A percentile compares a stretch with the other conserved stretches of the same genome.
These are phyloP conservation scores for Kwoniella bestiolae DNA, from an alignment of 768 basidiomycete species.

Conservation along the genomic window DNA sequence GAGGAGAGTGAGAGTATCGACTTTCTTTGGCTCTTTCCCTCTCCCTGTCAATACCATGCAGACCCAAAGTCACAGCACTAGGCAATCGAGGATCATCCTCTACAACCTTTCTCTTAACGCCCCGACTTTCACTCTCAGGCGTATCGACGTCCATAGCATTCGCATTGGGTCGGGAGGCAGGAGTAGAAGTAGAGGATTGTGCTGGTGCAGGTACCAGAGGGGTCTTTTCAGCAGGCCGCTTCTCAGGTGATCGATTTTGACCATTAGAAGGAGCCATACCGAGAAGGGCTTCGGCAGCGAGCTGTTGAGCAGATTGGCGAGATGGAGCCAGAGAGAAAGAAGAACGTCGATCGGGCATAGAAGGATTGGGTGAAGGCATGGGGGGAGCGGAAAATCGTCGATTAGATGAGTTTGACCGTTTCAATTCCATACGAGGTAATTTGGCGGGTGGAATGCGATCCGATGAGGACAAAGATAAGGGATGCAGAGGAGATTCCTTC, in stretches of 20 bases:
- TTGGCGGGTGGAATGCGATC: neutral
- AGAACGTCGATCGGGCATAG: neutral
- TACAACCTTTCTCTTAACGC: slow-evolving; percentile 48
- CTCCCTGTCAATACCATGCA: slow-evolving; percentile 28
- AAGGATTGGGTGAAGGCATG: slow-evolving; percentile 3
- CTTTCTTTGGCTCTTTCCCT: slow-evolving; percentile 33
- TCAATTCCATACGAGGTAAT: slow-evolving; percentile 2
- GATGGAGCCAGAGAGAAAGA: neutral
- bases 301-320: slow-evolving; percentile 51
- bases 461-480: neutral
- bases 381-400: slow-evolving; percentile 29
- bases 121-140: slow-evolving; percentile 38
- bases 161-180: slow-evolving; percentile 16
- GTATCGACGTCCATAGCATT: slow-evolving; percentile 26
- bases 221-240: slow-evolving; percentile 8
- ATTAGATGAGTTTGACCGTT: neutral
- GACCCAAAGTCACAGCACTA: slow-evolving; percentile 24
- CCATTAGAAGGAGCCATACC: slow-evolving; percentile 49
- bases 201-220: slow-evolving; percentile 21
- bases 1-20: slow-evolving; percentile 34
- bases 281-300: slow-evolving; percentile 55
- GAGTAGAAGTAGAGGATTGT: slow-evolving; percentile 15
- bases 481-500: neutral
- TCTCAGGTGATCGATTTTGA: slow-evolving; percentile 16
- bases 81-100: slow-evolving; percentile 39